Percentiles rank a stretch among this genome's conserved stretches.
Evolutionary conservation across 2,329 filamentous ascomycete genomes (phyloP).

Genomic region (Pseudocercospora fijiensis): DNA sequence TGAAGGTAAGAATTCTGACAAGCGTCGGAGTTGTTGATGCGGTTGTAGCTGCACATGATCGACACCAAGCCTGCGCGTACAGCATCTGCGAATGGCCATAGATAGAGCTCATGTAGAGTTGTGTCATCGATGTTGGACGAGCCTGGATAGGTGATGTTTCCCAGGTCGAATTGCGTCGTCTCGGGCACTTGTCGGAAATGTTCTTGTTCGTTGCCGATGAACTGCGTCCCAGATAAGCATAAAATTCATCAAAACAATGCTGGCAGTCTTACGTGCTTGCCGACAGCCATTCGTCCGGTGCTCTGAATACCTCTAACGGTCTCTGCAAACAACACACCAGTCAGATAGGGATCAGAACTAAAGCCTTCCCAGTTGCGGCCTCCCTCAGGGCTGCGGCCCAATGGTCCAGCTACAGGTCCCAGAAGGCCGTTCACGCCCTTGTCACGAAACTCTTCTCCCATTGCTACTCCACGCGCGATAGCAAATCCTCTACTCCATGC

Average conservation of each 20-base stretch:
- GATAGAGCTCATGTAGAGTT: conserved; percentile 49
- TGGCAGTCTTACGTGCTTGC: conserved; percentile 62
- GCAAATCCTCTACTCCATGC: conserved; percentile 75
- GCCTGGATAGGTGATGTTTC: conserved; percentile 33
- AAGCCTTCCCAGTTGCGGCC: conserved; percentile 49
- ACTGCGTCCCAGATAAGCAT: too few relatives aligned
- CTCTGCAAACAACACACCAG: conserved; percentile 54
- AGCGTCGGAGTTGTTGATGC: conserved; percentile 52
- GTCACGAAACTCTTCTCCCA: conserved; percentile 71
- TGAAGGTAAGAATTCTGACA: conserved; percentile 68
- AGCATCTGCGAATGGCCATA: conserved; percentile 51
- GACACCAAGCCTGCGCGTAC: conserved; percentile 50
- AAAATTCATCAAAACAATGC: too few relatives aligned
- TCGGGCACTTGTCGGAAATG: conserved; percentile 60
- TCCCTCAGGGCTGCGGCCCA: conserved; percentile 56
- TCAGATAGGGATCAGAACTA: conserved; percentile 72
- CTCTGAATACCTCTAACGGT: conserved; percentile 78
- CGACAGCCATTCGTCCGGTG: conserved; percentile 77
- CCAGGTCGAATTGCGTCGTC: conserved; percentile 57
- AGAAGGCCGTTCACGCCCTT: conserved; percentile 75
- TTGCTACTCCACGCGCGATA: conserved; percentile 65
- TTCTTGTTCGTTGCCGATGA: conserved; percentile 72
- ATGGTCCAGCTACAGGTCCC: conserved; percentile 72
- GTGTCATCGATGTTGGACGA: conserved; percentile 63
- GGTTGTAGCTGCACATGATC: conserved; percentile 59